Evolutionary conservation across 768 basidiomycete species (phyloP), one percentile per base, ranked within the genome.

Genomic region (Calocybe indica): DNA sequence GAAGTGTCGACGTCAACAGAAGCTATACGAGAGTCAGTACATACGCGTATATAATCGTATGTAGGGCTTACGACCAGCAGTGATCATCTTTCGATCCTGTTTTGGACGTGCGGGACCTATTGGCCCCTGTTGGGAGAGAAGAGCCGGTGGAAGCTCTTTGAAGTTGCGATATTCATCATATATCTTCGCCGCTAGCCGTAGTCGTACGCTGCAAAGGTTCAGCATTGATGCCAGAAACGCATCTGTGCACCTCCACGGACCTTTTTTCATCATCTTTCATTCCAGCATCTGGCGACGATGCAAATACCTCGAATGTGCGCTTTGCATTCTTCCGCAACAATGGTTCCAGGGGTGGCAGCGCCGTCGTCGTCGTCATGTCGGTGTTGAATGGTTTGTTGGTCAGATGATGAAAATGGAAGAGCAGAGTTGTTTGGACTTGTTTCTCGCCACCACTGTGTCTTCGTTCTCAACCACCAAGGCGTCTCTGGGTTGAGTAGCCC

Each of bases 131-230:
- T 96, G 92, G 0, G 85, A 72, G 30, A 90, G 68, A 32, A 97
- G 69, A 1, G 88, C 80, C 3, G 89, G 66, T 0, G 95, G 95
- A 2, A 98, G 80, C 29, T 85, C 80, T 61, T 87, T 90, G 61
- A 76, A 88, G 62, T 96, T 82, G 40, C 78, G 76, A 64, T 93
- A 99, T 69, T 98, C 95, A 60, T 91, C 83, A 32, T 83, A 76
- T 30, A 97, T 85, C 72, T 96, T 96, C 41, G 88, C 80, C 2
- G 91, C 74, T 33, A 96, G 64, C 33, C 84, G 79, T 40, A 91
- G 63, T 35, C 85, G 77, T n/a, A 82, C 71, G 57, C 90, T 35
- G 34, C 33, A 29, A 44, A 33, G 31, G 52, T 42, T 34, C 40
- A 42, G 40, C 29, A 37, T 45, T 4, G 39, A 5, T 34, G 30